A percentile compares a stretch with the other conserved stretches of the same genome.
phyloP scores from a whole-genome alignment of 495 filamentous ascomycete genomes.

The Aspergillus kassunensis region DNA sequence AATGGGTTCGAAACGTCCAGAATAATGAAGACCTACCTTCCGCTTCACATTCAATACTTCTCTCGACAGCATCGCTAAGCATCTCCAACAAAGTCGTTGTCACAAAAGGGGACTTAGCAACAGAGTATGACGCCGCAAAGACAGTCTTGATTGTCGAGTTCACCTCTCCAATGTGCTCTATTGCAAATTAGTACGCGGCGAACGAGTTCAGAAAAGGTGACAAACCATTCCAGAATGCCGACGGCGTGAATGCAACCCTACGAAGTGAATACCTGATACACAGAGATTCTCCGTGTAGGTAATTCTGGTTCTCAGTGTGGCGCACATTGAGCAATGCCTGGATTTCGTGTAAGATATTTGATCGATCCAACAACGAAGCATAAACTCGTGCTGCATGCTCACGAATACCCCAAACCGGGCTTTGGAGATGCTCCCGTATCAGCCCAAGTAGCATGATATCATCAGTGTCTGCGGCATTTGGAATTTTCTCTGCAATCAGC shows the following conservation, averaged over 20 bases:
- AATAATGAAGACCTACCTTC: conserved; percentile 25
- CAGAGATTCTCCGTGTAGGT: conserved; percentile 59
- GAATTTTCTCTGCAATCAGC: conserved; percentile 59
- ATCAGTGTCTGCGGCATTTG: conserved; percentile 28
- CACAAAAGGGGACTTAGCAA: conserved; percentile 37
- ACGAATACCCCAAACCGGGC: conserved; percentile 78
- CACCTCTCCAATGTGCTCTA: conserved; percentile 31
- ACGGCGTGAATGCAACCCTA: conserved; percentile 29
- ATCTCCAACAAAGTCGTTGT: conserved; percentile 38
- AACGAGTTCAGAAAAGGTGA: too few relatives aligned
- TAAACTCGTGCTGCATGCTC: conserved; percentile 85
- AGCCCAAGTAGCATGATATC: conserved; percentile 32
- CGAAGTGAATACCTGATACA: conserved; percentile 48
- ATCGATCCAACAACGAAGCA: conserved; percentile 55
- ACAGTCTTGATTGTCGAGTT: conserved; percentile 23
- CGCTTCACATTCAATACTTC: conserved; percentile 24
- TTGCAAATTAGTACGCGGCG: not conserved
- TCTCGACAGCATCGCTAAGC: conserved; percentile 36
- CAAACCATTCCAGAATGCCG: conserved; percentile 37
- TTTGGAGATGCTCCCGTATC: conserved; percentile 52
- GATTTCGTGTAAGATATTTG: conserved; percentile 49
- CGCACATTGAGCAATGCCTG: conserved; percentile 39
- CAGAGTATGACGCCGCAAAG: conserved; percentile 25
- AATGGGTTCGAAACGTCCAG: not conserved
- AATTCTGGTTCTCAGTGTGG: conserved; percentile 48